Evolutionary conservation across 2,329 filamentous ascomycete species (phyloP).

Genomic region (Ramularia endophylla): DNA sequence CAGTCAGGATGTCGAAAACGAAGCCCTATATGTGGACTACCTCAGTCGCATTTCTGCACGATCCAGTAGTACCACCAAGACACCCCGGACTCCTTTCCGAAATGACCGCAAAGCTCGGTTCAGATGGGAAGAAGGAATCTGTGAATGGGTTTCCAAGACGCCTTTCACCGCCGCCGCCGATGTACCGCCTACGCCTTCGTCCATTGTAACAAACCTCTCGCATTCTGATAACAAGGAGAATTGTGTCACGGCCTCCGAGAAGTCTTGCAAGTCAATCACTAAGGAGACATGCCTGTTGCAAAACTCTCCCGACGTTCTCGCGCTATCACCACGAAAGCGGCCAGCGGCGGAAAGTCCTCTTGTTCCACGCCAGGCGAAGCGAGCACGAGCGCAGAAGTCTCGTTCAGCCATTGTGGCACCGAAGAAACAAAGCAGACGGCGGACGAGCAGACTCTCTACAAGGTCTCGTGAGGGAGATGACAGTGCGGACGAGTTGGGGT

Average conservation of each 20-base stretch:
- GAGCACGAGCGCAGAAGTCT: too few relatives aligned
- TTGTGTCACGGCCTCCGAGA: too few relatives aligned
- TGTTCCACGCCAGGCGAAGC: too few relatives aligned
- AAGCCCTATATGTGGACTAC: conserved; percentile 2
- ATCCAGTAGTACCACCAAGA: not conserved
- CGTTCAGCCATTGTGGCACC: too few relatives aligned
- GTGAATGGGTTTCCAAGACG: conserved; percentile 41
- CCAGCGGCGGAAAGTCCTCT: conserved; percentile 2
- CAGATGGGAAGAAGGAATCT: conserved; percentile 41
- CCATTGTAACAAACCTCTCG: too few relatives aligned
- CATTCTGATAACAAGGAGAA: too few relatives aligned
- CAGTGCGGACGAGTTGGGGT: conserved; percentile 3
- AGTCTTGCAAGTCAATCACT: too few relatives aligned
- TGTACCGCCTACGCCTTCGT: too few relatives aligned
- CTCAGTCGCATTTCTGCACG: not conserved
- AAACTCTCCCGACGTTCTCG: conserved; percentile 5
- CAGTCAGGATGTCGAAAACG: conserved; percentile 8
- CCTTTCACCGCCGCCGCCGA: conserved; percentile 20
- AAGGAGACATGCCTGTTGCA: not conserved
- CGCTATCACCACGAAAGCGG: too few relatives aligned
- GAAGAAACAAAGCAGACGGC: too few relatives aligned
- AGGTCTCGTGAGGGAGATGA: not conserved
- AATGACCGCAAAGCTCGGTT: conserved; percentile 23
- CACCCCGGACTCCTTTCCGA: conserved; percentile 8
- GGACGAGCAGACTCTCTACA: too few relatives aligned